Base-by-base conservation (phyloP, 2,329 filamentous ascomycete genomes). In the Aspergillus hortae region DNA sequence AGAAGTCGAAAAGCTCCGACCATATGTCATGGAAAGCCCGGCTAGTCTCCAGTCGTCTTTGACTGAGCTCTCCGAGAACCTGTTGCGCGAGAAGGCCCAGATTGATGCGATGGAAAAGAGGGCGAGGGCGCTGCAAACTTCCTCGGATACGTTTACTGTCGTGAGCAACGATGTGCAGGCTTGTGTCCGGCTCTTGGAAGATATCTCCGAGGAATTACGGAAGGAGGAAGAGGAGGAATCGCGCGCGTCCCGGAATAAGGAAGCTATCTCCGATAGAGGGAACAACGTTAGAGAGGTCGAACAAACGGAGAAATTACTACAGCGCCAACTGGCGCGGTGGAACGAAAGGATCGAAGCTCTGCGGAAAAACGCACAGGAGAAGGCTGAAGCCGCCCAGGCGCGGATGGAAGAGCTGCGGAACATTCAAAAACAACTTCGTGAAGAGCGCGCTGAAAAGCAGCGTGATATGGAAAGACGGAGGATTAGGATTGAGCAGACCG, bases 401-500 rank as follows among this genome's bases (percentile, higher is more conserved):
- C 89, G 88, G 71, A 96, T 96, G 92, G 90, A 96, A 64, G 89
- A 94, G 72, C 77, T 99, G 51, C 81, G 89, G 50, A 84, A 81
- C 4, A 82, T 91, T 44, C 92, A 99, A 71, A 84, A 84, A 65
- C 85, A 85, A 67, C 77, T 97, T 55, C 88, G 87, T 0, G 88
- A 92, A 66, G 92, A 99, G 77, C 81, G 92, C 56, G 83, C 82
- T 1, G 90, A 94, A 49, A 95, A 95, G 74, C 87, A 87, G 32
- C 87, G 90, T 52, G 92, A 97, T 66, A 95, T 97, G 76, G 94
- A 99, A 77, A 85, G 88, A 67, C 81, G 92, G 63, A 84, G 89
- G 61, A 90, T 96, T n/a, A 80, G 92, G 55, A 97, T 99, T 58
- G 94, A 99, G 74, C 91, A 96, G 77, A 96, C 90, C 7, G 92